These are phyloP conservation scores for Pythium guiyangense DNA, from an alignment of 352 stramenopile species.

Conservation along the genomic window DNA sequence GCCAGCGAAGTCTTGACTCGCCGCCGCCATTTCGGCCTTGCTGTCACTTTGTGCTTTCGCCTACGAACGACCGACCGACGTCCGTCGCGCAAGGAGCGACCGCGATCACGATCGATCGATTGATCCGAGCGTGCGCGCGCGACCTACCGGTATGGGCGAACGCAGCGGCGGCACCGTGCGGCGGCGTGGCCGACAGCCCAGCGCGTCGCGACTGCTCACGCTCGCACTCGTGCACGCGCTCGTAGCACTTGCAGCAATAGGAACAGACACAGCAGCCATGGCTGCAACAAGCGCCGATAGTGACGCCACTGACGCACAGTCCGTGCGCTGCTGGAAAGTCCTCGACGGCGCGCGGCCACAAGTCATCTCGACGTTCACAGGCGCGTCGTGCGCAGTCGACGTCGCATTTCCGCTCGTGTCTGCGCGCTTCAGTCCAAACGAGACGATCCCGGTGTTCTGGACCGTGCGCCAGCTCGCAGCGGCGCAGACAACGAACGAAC, in stretches of 20 bases:
- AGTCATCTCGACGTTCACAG: slow-evolving; percentile 19
- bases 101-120: background rate
- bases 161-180: background rate
- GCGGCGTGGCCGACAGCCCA: too few species aligned
- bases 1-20: too few species aligned
- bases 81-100: too few species aligned
- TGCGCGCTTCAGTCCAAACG: slow-evolving; percentile 26
- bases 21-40: too few species aligned
- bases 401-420: slow-evolving; percentile 29
- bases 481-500: slow-evolving; percentile 25
- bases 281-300: background rate
- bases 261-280: background rate
- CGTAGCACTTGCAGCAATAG: background rate
- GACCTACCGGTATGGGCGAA: background rate
- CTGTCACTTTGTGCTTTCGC: too few species aligned
- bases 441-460: slow-evolving; percentile 45
- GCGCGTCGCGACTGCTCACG: background rate
- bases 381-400: slow-evolving; percentile 24
- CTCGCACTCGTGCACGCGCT: background rate
- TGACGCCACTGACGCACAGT: background rate
- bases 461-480: slow-evolving; percentile 21
- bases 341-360: slow-evolving; percentile 8
- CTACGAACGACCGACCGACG: too few species aligned
- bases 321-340: slow-evolving; percentile 36
- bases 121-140: background rate